Evolutionary conservation across 805 yeast species (phyloP).

Genomic region (Suhomyces pyralidae): DNA sequence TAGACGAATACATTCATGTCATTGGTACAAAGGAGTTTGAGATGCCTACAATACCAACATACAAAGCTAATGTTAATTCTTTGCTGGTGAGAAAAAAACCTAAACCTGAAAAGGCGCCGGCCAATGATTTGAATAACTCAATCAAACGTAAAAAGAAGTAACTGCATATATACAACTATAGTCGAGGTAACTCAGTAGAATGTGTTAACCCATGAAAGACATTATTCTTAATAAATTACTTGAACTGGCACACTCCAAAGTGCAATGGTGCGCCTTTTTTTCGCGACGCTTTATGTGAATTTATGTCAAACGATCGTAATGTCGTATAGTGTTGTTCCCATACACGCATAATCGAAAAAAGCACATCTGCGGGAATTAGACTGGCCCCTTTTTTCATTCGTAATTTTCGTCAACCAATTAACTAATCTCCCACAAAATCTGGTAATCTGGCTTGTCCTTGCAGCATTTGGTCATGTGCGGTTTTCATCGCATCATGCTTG

Average conservation of each 20-base stretch:
- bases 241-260: neutral
- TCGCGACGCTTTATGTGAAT: neutral
- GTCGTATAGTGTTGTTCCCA: neutral
- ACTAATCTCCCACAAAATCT: neutral
- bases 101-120: neutral
- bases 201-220: neutral
- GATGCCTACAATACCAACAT: neutral
- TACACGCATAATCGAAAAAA: neutral
- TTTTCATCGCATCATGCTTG: neutral
- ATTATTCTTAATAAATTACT: neutral
- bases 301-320: neutral
- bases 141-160: conserved; percentile 4
- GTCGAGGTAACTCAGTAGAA: neutral
- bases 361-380: neutral
- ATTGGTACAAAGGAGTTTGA: conserved; percentile 3
- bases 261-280: neutral
- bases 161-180: neutral
- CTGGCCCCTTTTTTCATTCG: neutral
- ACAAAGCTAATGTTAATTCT: neutral
- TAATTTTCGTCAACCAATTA: neutral
- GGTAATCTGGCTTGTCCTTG: neutral
- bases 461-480: neutral
- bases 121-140: conserved; percentile 4
- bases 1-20: conserved; percentile 6
- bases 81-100: conserved; percentile 3